These are phyloP conservation scores for Fragaria vesca DNA, from an alignment of 306 rosid genomes.

Conservation along the genomic window DNA sequence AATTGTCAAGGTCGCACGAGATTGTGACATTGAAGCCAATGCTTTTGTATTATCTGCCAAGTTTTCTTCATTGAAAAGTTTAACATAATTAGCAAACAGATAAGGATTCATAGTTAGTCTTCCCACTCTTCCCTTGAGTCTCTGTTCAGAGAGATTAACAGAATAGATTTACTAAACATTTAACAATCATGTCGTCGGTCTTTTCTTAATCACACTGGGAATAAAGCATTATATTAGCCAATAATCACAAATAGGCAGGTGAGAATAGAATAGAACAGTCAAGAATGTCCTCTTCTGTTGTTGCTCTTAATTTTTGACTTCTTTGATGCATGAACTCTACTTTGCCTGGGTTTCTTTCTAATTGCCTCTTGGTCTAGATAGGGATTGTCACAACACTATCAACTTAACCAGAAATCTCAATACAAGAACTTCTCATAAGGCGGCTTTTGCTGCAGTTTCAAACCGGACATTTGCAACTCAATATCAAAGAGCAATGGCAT, in stretches of 20 bases:
- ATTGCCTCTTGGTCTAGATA: neutral
- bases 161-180: neutral
- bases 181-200: too few species aligned
- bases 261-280: neutral
- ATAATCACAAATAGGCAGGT: neutral
- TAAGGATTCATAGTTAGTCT: neutral
- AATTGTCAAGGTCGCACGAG: neutral
- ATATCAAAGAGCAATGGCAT: neutral
- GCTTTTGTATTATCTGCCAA: neutral
- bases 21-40: neutral
- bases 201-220: neutral
- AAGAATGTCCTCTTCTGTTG: neutral
- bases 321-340: neutral
- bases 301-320: neutral
- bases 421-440: neutral
- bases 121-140: neutral
- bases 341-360: neutral
- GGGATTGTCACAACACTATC: neutral
- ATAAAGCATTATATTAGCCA: neutral
- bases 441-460: neutral
- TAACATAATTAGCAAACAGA: neutral
- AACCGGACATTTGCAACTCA: neutral
- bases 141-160: neutral
- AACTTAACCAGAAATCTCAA: neutral
- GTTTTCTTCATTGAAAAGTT: neutral